Conservation (phyloP, 192 early-diverging fungal genomes). For the Backusella luteola region DNA sequence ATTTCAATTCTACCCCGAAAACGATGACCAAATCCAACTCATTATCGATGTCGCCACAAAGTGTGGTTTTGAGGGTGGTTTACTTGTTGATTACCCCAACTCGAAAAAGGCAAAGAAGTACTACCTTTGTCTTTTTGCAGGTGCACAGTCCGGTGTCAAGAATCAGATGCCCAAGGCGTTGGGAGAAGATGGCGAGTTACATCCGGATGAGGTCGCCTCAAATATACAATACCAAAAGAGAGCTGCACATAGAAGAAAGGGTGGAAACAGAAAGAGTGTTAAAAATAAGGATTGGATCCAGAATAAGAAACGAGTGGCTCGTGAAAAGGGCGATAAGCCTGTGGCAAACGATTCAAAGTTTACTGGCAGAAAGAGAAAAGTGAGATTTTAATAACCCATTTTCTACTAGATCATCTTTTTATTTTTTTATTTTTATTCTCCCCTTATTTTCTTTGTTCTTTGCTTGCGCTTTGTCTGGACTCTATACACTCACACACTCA, state of each 20-base stretch:
- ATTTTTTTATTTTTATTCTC: not conserved
- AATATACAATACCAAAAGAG: constrained; percentile 46
- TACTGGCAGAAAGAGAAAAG: constrained; percentile 90
- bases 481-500: not conserved
- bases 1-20: constrained; percentile 99
- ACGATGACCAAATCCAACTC: constrained; percentile 91
- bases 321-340: constrained; percentile 73
- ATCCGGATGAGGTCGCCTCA: constrained; percentile 31
- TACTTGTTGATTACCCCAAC: constrained; percentile 96
- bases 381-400: constrained; percentile 66
- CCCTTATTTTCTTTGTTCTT: constrained; percentile 15
- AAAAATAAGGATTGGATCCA: constrained; percentile 91
- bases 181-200: constrained; percentile 54
- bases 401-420: too few relatives aligned
- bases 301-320: constrained; percentile 86
- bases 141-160: constrained; percentile 58
- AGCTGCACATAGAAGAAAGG: constrained; percentile 33
- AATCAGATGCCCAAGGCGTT: constrained; percentile 64
- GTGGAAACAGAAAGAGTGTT: constrained; percentile 51
- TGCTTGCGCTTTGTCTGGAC: not conserved
- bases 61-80: constrained; percentile 93
- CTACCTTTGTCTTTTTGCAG: constrained; percentile 95
- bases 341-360: constrained; percentile 89
- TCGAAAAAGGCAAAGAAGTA: constrained; percentile 96
- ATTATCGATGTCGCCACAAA: constrained; percentile 85